Percentiles rank a stretch among this genome's conserved stretches.
phyloP scores from a whole-genome alignment of 2,329 filamentous ascomycete species.

The Lomentospora prolificans region DNA sequence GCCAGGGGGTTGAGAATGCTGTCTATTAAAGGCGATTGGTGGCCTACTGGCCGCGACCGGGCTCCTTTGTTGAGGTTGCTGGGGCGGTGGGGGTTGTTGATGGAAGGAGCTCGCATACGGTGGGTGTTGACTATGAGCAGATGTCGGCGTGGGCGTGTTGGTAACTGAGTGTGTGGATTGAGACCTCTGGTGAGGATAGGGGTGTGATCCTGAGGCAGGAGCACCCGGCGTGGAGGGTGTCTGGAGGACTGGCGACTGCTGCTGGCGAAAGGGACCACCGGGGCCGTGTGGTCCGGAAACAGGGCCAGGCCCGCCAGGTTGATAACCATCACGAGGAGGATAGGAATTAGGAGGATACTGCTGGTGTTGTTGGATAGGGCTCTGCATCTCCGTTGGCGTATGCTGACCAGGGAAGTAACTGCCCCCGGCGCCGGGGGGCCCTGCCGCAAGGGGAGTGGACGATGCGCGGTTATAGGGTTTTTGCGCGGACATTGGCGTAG shows the following conservation, averaged over 20 bases:
- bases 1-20: constrained; percentile 8
- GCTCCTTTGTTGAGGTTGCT: constrained; percentile 7
- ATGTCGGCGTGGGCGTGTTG: constrained; percentile 46
- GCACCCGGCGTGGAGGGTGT: constrained; percentile 6
- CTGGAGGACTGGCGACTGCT: constrained; percentile 8
- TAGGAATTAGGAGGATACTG: constrained; percentile 9
- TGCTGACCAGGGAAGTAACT: constrained; percentile 2
- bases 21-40: constrained; percentile 10
- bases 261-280: constrained; percentile 2
- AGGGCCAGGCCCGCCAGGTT: neutral
- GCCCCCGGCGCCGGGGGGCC: neutral
- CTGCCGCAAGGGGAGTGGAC: neutral
- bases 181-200: constrained; percentile 29
- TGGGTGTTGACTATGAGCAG: constrained; percentile 48
- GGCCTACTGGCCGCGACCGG: constrained; percentile 1
- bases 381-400: constrained; percentile 5
- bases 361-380: constrained; percentile 5
- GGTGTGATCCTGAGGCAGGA: neutral
- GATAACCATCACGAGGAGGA: constrained; percentile 6
- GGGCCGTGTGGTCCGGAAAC: neutral
- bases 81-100: constrained; percentile 3
- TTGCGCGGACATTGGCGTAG: neutral
- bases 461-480: neutral
- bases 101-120: constrained; percentile 26
- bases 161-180: constrained; percentile 43